Evolutionary conservation across 1,284 basidiomycete species (phyloP).

Genomic region (Ustilago xerochloae): DNA sequence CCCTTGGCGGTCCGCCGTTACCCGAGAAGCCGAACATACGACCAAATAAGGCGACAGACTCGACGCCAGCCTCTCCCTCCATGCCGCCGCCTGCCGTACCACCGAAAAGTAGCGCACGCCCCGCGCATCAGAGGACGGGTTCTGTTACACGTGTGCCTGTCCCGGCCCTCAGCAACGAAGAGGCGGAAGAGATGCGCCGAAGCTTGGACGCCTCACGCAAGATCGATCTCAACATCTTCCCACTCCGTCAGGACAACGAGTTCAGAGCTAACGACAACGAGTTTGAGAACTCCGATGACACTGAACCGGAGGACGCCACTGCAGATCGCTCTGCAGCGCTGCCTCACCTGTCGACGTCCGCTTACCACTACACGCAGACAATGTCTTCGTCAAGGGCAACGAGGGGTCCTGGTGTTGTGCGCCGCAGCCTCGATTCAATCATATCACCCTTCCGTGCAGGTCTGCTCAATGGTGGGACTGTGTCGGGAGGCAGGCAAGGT

Average conservation of each 20-base stretch:
- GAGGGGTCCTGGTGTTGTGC: slow-evolving; percentile 27
- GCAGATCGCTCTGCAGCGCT: neutral
- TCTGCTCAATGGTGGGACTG: slow-evolving; percentile 14
- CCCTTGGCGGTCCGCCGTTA: neutral
- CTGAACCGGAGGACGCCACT: slow-evolving; percentile 5
- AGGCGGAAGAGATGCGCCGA: neutral
- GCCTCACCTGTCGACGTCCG: slow-evolving; percentile 1
- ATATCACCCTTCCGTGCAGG: slow-evolving; percentile 46
- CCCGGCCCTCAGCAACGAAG: neutral
- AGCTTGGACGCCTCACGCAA: slow-evolving; percentile 5
- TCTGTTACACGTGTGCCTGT: slow-evolving; percentile 3
- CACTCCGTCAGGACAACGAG: slow-evolving; percentile 39
- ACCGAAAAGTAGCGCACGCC: slow-evolving; percentile 9
- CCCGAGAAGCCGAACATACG: neutral
- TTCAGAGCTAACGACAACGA: slow-evolving; percentile 29
- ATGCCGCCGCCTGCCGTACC: slow-evolving; percentile 11
- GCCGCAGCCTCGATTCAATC: slow-evolving; percentile 45
- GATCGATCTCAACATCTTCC: slow-evolving; percentile 29
- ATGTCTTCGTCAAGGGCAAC: neutral
- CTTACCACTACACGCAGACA: neutral
- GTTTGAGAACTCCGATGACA: slow-evolving; percentile 39
- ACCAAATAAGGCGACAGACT: neutral
- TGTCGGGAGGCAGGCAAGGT: neutral
- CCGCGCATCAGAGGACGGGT: neutral
- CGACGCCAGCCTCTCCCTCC: neutral